A percentile compares a stretch with the other conserved stretches of the same genome.
phyloP scores from a whole-genome alignment of 257 asterid species.

The Penstemon barbatus region DNA sequence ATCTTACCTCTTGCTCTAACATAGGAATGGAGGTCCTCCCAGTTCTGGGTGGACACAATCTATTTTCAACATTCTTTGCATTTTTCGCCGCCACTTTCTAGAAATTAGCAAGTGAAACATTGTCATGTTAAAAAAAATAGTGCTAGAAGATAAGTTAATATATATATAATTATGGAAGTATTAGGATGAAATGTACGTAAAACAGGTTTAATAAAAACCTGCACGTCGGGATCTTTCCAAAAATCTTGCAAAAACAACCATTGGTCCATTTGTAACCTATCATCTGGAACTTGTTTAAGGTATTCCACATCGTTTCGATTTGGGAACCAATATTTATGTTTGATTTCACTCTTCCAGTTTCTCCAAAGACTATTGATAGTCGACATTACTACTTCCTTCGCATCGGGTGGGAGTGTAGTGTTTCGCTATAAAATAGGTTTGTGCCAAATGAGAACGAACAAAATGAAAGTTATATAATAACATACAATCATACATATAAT shows the following conservation, averaged over 20 bases:
- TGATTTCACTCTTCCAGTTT: conserved; percentile 1
- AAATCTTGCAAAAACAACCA: too few relatives aligned
- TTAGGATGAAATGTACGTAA: too few relatives aligned
- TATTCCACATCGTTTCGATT: not conserved
- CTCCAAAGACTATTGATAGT: not conserved
- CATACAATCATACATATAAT: too few relatives aligned
- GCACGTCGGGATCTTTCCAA: too few relatives aligned
- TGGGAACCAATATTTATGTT: not conserved
- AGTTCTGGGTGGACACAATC: not conserved
- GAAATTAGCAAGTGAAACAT: too few relatives aligned
- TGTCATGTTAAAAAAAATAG: too few relatives aligned
- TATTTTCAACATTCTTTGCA: not conserved
- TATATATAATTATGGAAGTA: too few relatives aligned
- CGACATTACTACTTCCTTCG: not conserved
- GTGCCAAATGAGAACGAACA: not conserved
- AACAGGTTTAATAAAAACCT: too few relatives aligned
- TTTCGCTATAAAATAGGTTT: not conserved
- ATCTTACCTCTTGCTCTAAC: too few relatives aligned
- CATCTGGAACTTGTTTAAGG: not conserved
- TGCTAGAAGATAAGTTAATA: too few relatives aligned
- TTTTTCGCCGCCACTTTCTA: not conserved
- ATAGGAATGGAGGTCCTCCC: not conserved
- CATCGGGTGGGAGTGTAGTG: not conserved
- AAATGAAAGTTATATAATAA: not conserved
- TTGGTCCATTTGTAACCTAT: too few relatives aligned